Base-by-base conservation (phyloP, 495 filamentous ascomycete genomes). In the Chaetomidium leptoderma region DNA sequence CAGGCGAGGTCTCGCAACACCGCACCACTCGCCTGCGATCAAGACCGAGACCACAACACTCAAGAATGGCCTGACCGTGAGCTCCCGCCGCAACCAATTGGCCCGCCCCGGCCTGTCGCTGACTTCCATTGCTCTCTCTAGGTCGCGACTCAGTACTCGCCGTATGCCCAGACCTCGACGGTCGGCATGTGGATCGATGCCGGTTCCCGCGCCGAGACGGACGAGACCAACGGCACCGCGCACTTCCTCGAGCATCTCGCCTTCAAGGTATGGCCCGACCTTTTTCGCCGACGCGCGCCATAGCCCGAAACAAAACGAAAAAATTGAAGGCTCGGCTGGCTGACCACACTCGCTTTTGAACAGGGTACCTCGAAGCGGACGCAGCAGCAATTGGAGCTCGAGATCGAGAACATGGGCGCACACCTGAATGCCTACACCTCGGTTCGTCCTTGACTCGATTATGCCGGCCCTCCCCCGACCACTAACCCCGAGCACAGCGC, bases 351-450 rank as follows among this genome's bases (percentile, higher is more conserved):
- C 21, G 21, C 42, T 32, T 19, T 13, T 11, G 19, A n/a, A 49
- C 44, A 78, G 92, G 93, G 93, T 63, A 98, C 93, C 60, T 82
- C 85, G 76, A 96, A 87, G 75, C 84, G 93, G 68, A 90, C 86
- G 40, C 95, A 97, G 75, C 86, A 92, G 69, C 93, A 97, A 76
- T 78, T 99, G 73, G 93, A 99, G 80, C 86, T 99, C 47, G 95
- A 99, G 79, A 96, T 99, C 66, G 93, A 99, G 81, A 97, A 99
- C 78, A 96, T 97, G 91, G 93, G 93, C 70, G 93, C 90, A 61
- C 93, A 99, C 79, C 85, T 99, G 60, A 99, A 99, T 75, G 93
- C 93, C 66, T 99, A 99, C 81, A 99, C 93, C 68, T 97, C 92
- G 79, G 92, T 96, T 88, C 62, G 88, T 78, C 7, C 10, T 6